Conservation (phyloP, 2,329 filamentous ascomycete genomes). For the Didymella segeticola region DNA sequence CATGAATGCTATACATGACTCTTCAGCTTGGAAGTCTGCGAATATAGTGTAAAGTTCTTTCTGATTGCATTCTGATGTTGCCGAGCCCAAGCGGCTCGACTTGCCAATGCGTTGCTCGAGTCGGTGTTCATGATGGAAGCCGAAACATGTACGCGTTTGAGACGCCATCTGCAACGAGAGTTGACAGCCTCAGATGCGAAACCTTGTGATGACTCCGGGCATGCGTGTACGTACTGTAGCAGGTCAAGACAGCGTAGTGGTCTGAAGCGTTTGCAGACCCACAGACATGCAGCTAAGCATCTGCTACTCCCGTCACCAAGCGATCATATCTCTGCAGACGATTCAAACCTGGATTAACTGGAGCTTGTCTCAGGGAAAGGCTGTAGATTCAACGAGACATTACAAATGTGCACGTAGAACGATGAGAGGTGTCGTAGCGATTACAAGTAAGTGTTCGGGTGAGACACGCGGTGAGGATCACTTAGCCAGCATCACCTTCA, state of each 20-base stretch:
- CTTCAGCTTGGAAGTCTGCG: too few species aligned
- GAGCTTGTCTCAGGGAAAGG: too few species aligned
- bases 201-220: background rate
- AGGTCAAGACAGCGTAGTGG: background rate
- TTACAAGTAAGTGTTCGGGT: too few species aligned
- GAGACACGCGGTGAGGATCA: too few species aligned
- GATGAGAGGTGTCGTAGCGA: too few species aligned
- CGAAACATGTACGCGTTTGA: constrained; percentile 12
- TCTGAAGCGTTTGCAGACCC: background rate
- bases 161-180: background rate
- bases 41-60: background rate
- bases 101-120: constrained; percentile 3
- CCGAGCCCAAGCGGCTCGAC: constrained; percentile 4
- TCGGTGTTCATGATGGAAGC: constrained; percentile 2
- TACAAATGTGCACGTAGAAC: too few species aligned
- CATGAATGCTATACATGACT: too few species aligned
- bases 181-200: constrained; percentile 9
- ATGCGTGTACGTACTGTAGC: background rate
- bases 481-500: too few species aligned
- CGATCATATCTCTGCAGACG: background rate
- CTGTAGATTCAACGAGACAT: background rate
- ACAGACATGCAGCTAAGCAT: background rate
- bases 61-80: background rate
- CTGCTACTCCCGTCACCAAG: background rate
- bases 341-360: background rate